phyloP scores from a whole-genome alignment of 2,329 filamentous ascomycete species.

The Fusarium cyanostomum region DNA sequence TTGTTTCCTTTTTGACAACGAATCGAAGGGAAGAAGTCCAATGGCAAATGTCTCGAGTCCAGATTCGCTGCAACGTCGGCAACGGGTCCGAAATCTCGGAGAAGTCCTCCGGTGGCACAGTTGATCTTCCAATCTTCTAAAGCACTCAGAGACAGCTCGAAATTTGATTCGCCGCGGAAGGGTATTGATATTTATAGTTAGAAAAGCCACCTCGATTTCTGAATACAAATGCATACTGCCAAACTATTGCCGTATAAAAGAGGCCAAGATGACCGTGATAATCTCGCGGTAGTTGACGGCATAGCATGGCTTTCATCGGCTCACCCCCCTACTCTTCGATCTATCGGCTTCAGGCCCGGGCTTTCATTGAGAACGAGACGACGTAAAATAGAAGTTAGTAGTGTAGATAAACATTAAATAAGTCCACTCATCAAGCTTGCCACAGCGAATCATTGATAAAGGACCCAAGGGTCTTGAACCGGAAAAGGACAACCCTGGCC shows the following conservation, averaged over 20 bases:
- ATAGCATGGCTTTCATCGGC: background rate
- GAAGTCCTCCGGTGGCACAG: background rate
- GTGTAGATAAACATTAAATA: background rate
- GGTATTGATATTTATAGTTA: no score
- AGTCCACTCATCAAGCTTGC: background rate
- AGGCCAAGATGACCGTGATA: no score
- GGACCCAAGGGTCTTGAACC: background rate
- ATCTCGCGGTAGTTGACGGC: background rate
- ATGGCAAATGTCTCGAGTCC: no score
- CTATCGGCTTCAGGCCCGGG: no score
- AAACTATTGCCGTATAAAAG: no score
- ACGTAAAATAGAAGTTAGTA: no score
- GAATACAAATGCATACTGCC: no score
- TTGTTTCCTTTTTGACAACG: no score
- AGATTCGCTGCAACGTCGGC: background rate
- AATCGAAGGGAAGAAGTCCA: no score
- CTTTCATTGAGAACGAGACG: no score
- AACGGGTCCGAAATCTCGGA: background rate
- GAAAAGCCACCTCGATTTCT: no score
- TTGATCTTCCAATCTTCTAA: background rate
- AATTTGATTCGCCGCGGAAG: background rate
- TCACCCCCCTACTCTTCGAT: no score
- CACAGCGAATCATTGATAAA: background rate
- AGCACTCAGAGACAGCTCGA: background rate
- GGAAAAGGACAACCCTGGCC: background rate